Evolutionary conservation across 139 green algal species (phyloP).

Genomic region (Astrephomene gubernaculifera): DNA sequence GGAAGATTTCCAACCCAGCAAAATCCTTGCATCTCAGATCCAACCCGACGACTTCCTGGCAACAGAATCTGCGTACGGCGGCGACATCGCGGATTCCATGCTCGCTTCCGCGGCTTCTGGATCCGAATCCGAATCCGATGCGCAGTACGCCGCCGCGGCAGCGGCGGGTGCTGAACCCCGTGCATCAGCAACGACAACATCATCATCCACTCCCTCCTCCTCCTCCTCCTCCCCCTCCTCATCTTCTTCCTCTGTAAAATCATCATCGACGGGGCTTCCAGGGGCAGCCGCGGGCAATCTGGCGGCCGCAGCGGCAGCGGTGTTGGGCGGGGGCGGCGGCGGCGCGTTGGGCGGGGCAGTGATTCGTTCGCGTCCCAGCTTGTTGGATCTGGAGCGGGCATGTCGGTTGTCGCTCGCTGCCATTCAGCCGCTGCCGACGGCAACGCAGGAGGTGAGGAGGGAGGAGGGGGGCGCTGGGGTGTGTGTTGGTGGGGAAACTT

Average conservation of each 20-base stretch:
- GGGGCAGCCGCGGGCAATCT: neutral
- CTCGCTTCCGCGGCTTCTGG: neutral
- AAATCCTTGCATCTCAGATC: constrained; percentile 18
- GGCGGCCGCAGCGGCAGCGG: constrained; percentile 9
- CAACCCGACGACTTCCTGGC: too few relatives aligned
- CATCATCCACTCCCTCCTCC: too few relatives aligned
- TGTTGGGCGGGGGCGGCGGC: neutral
- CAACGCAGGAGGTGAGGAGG: constrained; percentile 18
- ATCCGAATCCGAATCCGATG: constrained; percentile 14
- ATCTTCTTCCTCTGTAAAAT: too few relatives aligned
- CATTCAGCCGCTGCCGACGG: constrained; percentile 3
- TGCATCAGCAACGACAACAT: too few relatives aligned
- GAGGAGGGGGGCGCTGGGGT: neutral
- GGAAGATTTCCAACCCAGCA: constrained; percentile 36
- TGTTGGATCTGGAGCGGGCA: constrained; percentile 34
- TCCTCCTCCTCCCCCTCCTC: too few relatives aligned
- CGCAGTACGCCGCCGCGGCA: constrained; percentile 29
- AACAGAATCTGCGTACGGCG: too few relatives aligned
- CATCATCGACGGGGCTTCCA: neutral
- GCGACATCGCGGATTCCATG: too few relatives aligned
- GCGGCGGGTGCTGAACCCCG: neutral
- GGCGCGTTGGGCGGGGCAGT: neutral
- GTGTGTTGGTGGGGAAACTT: too few relatives aligned
- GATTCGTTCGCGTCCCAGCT: constrained; percentile 3
- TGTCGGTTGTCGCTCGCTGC: constrained; percentile 26